These are phyloP conservation scores for Trametes maxima DNA, from an alignment of 768 basidiomycete species.

Conservation along the genomic window DNA sequence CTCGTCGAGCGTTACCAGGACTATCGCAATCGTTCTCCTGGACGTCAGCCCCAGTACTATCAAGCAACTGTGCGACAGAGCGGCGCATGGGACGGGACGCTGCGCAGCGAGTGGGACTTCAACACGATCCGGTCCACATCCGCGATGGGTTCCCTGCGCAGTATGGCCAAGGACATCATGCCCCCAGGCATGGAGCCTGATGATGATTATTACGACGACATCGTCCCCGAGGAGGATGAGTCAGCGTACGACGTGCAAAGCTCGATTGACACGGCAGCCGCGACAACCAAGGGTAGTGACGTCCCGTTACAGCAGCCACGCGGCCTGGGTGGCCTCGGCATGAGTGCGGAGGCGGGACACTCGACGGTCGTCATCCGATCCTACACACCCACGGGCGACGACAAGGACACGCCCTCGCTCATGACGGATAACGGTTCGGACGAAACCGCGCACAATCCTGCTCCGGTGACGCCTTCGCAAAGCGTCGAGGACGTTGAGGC, in stretches of 20 bases:
- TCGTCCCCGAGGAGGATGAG: constrained; percentile 40
- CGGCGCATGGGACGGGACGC: constrained; percentile 74
- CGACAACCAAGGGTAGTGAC: constrained; percentile 65
- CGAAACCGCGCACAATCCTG: constrained; percentile 49
- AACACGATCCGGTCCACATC: constrained; percentile 77
- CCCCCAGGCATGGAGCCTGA: constrained; percentile 54
- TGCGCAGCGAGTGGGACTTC: constrained; percentile 95
- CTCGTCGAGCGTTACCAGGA: constrained; percentile 88
- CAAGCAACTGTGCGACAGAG: constrained; percentile 61
- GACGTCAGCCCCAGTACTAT: constrained; percentile 49
- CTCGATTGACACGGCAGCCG: constrained; percentile 63
- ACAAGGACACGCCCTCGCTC: constrained; percentile 46
- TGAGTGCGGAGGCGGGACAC: constrained; percentile 58
- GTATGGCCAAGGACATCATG: constrained; percentile 69
- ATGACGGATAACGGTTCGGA: constrained; percentile 40
- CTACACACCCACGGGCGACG: constrained; percentile 37
- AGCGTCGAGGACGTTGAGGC: constrained; percentile 18
- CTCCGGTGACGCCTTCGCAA: constrained; percentile 40
- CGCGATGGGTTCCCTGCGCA: constrained; percentile 78
- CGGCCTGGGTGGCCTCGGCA: constrained; percentile 23
- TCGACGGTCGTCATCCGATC: constrained; percentile 73
- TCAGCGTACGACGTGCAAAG: constrained; percentile 35
- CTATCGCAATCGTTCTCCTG: constrained; percentile 62
- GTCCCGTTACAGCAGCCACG: constrained; percentile 28
- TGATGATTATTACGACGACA: constrained; percentile 43